Conservation (phyloP, 2,329 filamentous ascomycete species). For the Ceratocystiopsis minuta region DNA sequence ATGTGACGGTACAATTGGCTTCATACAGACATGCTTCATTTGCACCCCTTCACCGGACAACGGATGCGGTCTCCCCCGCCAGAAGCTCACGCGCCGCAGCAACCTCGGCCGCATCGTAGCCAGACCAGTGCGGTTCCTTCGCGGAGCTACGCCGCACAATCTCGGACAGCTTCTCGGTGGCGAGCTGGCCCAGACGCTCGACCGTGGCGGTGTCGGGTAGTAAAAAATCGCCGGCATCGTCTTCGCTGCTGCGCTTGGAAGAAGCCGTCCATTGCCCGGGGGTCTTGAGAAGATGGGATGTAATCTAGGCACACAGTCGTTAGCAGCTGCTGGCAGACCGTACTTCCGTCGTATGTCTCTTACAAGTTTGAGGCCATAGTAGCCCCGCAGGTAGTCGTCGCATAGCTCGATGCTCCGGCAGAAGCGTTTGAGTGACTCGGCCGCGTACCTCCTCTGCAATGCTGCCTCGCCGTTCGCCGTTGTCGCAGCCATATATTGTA, state of each 20-base stretch:
- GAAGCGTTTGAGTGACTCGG: constrained; percentile 67
- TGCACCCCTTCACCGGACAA: constrained; percentile 24
- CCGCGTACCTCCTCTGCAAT: constrained; percentile 36
- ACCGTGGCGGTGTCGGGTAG: constrained; percentile 40
- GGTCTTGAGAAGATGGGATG: constrained; percentile 30
- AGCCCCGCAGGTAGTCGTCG: constrained; percentile 78
- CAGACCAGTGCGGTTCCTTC: constrained; percentile 49
- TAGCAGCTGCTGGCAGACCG: background rate
- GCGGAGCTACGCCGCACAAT: constrained; percentile 49
- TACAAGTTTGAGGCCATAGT: constrained; percentile 77
- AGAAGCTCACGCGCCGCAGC: constrained; percentile 52
- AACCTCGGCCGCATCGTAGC: constrained; percentile 55
- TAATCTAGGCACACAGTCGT: constrained; percentile 19
- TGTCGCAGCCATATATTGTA: constrained; percentile 53
- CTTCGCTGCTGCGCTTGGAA: constrained; percentile 20
- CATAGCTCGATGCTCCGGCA: constrained; percentile 85
- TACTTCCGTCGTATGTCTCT: too few relatives aligned
- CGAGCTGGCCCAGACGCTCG: constrained; percentile 50
- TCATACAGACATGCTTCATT: too few relatives aligned
- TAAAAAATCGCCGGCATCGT: constrained; percentile 31
- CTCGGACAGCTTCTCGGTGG: constrained; percentile 57
- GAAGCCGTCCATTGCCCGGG: constrained; percentile 15
- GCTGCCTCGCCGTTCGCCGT: constrained; percentile 20
- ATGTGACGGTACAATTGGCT: too few relatives aligned
- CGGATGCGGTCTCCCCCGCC: constrained; percentile 28